These are phyloP conservation scores for Syzygium jambos DNA, from an alignment of 345 rosid species.

Conservation along the genomic window DNA sequence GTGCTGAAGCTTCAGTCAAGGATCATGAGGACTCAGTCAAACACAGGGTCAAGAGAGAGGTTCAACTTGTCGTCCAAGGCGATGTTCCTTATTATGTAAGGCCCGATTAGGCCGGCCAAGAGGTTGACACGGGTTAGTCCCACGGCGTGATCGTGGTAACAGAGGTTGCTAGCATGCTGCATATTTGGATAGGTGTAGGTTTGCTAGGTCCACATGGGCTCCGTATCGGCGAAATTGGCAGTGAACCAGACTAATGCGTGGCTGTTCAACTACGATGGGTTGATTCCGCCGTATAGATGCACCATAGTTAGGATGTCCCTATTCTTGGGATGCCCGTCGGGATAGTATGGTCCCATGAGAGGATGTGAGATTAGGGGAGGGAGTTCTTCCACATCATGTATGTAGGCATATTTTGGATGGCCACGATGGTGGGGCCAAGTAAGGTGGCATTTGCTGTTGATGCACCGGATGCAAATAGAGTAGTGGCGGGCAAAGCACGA, in stretches of 20 bases:
- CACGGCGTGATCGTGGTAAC: slow-evolving; percentile 86
- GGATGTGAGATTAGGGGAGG: slow-evolving; percentile 68
- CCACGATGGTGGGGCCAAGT: slow-evolving; percentile 87
- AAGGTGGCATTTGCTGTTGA: slow-evolving; percentile 41
- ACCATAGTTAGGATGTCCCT: slow-evolving; percentile 78
- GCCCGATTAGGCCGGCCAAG: slow-evolving; percentile 64
- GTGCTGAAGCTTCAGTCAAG: slow-evolving; percentile 55
- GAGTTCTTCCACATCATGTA: slow-evolving; percentile 63
- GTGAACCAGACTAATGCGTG: slow-evolving; percentile 69
- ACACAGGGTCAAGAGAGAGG: slow-evolving; percentile 40
- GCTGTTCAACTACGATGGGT: slow-evolving; percentile 69
- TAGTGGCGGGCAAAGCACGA: slow-evolving; percentile 60
- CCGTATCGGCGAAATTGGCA: slow-evolving; percentile 38
- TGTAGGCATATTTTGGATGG: slow-evolving; percentile 38
- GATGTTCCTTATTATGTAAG: slow-evolving; percentile 52
- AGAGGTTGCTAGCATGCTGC: slow-evolving; percentile 77
- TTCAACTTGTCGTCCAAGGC: slow-evolving; percentile 35
- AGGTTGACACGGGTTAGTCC: slow-evolving; percentile 78
- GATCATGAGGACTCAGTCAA: slow-evolving; percentile 45
- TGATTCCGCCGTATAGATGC: slow-evolving; percentile 72
- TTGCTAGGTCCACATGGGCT: slow-evolving; percentile 47
- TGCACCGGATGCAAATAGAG: slow-evolving; percentile 60
- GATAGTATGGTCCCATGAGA: slow-evolving; percentile 80
- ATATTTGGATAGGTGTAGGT: slow-evolving; percentile 39
- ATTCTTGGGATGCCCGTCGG: slow-evolving; percentile 40